Evolutionary conservation across 352 stramenopile genomes (phyloP), one percentile per base, ranked within the genome.

Genomic region (Pythium utonaiense): DNA sequence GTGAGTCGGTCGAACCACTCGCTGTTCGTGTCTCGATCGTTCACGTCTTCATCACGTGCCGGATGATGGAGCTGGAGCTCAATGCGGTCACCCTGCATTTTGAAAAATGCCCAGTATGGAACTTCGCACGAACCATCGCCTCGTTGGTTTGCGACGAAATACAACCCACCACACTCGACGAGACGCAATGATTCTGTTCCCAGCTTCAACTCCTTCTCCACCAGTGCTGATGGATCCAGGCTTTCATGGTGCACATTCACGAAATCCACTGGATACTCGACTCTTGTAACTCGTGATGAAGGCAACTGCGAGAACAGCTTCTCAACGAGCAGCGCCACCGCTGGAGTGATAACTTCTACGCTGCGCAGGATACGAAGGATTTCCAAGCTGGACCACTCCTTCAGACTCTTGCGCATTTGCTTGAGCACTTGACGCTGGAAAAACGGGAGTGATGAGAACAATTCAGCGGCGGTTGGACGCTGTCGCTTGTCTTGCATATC

Each of bases 371-470:
- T 93, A 6, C 72, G 73, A 28, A 96, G 56, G 48, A 96, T 89
- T 47, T 96, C 80, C 1, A 90, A 64, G 30, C 83, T 91, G 42
- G 79, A 90, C 79, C 86, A 93, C 42, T 96, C 86, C 52, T 91
- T 91, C 33, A 96, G 88, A 19, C 87, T 76, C 47, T 79, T 78
- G 22, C 83, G 71, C 41, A 89, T 67, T 12, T 69, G 74, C 41
- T 78, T 85, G 10, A 96, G 49, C 21, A 91, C 77, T 67, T 87
- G 75, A 13, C 78, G 77, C 64, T 94, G 83, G 64, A 91, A 93
- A 28, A 83, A 67, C 28, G 88, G 83, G 36, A 93, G 55, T 1
- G 74, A 73, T 28, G 79, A 80, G 44, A 90, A 80, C 41, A 83
- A 65, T 36, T 86, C 70, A 13, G 74, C 54, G 19, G 71, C 53